A percentile compares a stretch with the other conserved stretches of the same genome.
These are phyloP conservation scores for Sisymbrium irio DNA, from an alignment of 345 rosid species.

Conservation along the genomic window DNA sequence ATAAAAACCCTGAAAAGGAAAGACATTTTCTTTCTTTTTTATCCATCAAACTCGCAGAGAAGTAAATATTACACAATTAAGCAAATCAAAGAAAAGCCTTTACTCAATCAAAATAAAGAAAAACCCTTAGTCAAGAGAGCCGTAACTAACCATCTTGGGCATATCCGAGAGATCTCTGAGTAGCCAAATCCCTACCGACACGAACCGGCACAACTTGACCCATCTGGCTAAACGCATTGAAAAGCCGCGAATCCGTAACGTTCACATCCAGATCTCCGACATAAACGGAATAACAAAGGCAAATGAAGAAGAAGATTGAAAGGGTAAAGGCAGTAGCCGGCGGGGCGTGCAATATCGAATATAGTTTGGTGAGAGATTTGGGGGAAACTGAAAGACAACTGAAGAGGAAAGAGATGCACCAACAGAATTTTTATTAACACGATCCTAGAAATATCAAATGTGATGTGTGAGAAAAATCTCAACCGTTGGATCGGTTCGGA, in stretches of 20 bases:
- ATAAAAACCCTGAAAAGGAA: neutral
- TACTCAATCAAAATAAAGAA: neutral
- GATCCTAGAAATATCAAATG: too few relatives aligned
- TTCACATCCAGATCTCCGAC: conserved; percentile 35
- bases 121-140: neutral
- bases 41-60: neutral
- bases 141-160: conserved; percentile 62
- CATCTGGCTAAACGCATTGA: conserved; percentile 30
- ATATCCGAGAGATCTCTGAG: conserved; percentile 82
- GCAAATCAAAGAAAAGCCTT: neutral
- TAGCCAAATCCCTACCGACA: conserved; percentile 60
- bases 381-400: too few relatives aligned
- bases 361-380: too few relatives aligned
- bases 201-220: too few relatives aligned
- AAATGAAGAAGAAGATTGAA: too few relatives aligned
- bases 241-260: conserved; percentile 80
- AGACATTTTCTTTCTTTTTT: neutral
- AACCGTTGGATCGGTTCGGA: too few relatives aligned
- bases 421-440: too few relatives aligned
- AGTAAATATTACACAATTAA: neutral
- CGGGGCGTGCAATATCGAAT: too few relatives aligned
- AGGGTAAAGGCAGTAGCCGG: too few relatives aligned
- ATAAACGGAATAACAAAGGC: too few relatives aligned
- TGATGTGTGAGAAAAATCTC: too few relatives aligned
- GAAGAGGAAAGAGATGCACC: too few relatives aligned